phyloP scores from a whole-genome alignment of 306 rosid genomes.

The Sechiopsis laciniata region DNA sequence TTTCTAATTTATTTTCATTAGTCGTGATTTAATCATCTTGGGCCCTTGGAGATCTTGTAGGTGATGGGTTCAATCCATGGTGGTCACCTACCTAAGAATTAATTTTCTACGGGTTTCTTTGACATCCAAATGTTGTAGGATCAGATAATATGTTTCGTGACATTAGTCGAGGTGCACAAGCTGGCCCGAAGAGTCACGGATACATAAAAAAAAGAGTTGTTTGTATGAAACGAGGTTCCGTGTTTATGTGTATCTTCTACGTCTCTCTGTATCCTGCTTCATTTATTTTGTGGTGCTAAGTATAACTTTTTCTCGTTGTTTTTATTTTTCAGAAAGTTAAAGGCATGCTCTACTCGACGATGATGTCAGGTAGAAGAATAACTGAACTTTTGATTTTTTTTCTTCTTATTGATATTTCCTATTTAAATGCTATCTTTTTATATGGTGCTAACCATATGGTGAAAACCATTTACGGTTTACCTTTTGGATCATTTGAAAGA shows the following conservation, averaged over 20 bases:
- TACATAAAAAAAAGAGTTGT: background rate
- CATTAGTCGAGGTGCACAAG: too few species aligned
- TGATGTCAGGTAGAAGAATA: slow-evolving; percentile 45
- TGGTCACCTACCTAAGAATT: too few species aligned
- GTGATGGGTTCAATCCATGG: too few species aligned
- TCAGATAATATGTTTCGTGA: too few species aligned
- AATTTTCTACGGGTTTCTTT: too few species aligned
- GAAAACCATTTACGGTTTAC: background rate
- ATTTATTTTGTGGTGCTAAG: background rate
- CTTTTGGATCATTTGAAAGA: too few species aligned
- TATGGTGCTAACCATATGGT: background rate
- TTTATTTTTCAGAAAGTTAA: slow-evolving; percentile 61
- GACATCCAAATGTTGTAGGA: too few species aligned
- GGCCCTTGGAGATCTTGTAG: too few species aligned
- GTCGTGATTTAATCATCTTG: too few species aligned
- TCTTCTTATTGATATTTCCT: background rate
- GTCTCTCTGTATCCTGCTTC: too few species aligned
- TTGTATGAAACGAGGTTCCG: background rate
- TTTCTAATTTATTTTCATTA: background rate
- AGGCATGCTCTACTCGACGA: slow-evolving; percentile 45
- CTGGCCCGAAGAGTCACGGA: too few species aligned
- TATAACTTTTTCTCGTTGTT: slow-evolving; percentile 15
- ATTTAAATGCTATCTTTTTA: slow-evolving; percentile 6
- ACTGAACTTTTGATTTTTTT: background rate
- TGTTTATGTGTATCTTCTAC: too few species aligned